Base-by-base conservation (phyloP, 768 basidiomycete species). In the Ramaria rubella region DNA sequence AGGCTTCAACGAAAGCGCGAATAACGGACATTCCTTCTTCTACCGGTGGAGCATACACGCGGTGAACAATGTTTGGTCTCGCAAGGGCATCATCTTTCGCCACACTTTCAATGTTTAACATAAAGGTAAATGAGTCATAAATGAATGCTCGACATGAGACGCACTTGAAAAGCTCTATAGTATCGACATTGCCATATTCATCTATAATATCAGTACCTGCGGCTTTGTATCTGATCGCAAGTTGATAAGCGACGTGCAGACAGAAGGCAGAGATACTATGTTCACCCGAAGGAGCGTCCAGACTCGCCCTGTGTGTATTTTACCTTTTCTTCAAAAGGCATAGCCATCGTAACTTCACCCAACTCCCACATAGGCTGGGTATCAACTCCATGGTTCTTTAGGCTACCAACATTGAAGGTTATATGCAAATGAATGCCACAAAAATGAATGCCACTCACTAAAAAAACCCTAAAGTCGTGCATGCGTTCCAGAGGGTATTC, bases 31-130 rank as follows among this genome's bases (percentile, higher is more conserved):
- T 85, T 21, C 72, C 72, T 2, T 71, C 72, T 34, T 76, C 71
- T 26, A 81, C 78, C 0, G 79, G 74, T 0, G 65, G 63, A 0
- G 85, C 85, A 62, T 89, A 89, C 0, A 75, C 72, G 23, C 83
- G 76, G 23, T 80, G 77, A 5, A 72, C 74, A 21, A 75, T 69
- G 0, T 65, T 59, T 0, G 86, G 86, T 71, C 77, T 86, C 0
- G 81, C 76, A 0, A 87, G 64, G 0, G 75, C 82, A 60, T 89
- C 86, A 63, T 89, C 85, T 63, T 85, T 85, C 0, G 85, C 72
- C 30, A 87, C 67, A 62, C 86, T 58, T 7, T 19, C 3, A 46
- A 46, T 14, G 7, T 40, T 40, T n/a, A n/a, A 38, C 11, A n/a
- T 11, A 38, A 26, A 5, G 5, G 7, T 17, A 7, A 54, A 26